These are phyloP conservation scores for Sclerotinia glacialis DNA, from an alignment of 2,329 filamentous ascomycete genomes.

Conservation along the genomic window DNA sequence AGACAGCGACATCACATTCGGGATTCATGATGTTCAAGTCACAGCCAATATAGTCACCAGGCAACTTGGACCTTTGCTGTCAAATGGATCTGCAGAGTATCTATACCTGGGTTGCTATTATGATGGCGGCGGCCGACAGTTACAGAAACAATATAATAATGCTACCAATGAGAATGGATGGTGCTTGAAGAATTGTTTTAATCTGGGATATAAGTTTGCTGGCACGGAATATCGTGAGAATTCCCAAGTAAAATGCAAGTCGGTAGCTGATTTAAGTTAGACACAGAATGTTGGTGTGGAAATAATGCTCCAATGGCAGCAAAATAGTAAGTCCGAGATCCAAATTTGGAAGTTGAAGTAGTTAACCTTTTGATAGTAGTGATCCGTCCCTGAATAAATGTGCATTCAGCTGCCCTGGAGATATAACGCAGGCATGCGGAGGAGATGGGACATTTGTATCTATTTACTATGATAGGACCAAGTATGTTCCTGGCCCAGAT, in stretches of 20 bases:
- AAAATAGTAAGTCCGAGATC: conserved; percentile 29
- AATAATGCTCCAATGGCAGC: conserved; percentile 26
- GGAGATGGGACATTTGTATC: conserved; percentile 40
- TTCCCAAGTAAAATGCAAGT: no score
- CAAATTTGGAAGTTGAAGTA: neutral
- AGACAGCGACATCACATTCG: conserved; percentile 39
- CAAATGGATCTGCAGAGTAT: conserved; percentile 18
- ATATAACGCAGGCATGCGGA: conserved; percentile 29
- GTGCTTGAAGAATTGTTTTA: conserved; percentile 41
- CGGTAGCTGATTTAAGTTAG: neutral
- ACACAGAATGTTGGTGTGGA: conserved; percentile 19
- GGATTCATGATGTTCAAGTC: conserved; percentile 39
- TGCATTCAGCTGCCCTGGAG: conserved; percentile 28
- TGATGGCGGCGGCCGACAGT: conserved; percentile 14
- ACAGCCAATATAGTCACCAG: conserved; percentile 15
- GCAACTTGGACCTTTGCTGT: conserved; percentile 11
- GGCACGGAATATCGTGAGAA: conserved; percentile 37
- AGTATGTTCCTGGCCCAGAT: conserved; percentile 30
- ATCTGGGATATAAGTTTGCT: conserved; percentile 32
- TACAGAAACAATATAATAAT: conserved; percentile 19
- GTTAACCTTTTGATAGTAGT: conserved; percentile 24
- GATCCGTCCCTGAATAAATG: conserved; percentile 32
- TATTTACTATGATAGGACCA: conserved; percentile 38
- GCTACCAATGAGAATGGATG: conserved; percentile 33
- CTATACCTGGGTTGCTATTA: conserved; percentile 20